Conservation (phyloP, 202 grass and related monocot genomes). For the Musa balbisiana region DNA sequence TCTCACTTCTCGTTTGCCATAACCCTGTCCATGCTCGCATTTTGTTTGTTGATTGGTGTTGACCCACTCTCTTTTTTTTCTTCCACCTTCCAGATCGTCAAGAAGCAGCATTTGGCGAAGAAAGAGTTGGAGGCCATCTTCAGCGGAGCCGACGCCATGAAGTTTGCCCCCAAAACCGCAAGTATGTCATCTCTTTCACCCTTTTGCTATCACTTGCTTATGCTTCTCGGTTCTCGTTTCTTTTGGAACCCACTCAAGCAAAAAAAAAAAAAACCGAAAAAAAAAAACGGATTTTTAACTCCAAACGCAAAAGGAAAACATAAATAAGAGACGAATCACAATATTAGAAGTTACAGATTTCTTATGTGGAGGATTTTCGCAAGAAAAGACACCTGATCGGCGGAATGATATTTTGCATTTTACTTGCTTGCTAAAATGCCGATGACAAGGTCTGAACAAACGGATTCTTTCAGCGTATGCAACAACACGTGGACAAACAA, state of each 20-base stretch:
- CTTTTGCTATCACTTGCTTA: background rate
- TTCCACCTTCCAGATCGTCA: conserved; percentile 46
- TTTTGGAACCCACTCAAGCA: too few species aligned
- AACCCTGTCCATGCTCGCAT: background rate
- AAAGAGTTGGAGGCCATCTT: conserved; percentile 67
- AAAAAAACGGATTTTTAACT: too few species aligned
- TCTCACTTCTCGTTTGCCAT: background rate
- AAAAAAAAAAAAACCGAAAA: too few species aligned
- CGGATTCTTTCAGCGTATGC: too few species aligned
- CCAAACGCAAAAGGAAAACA: too few species aligned
- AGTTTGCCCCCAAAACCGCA: conserved; percentile 36
- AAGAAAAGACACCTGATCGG: background rate
- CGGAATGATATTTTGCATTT: background rate
- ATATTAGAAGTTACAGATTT: too few species aligned
- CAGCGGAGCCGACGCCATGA: conserved; percentile 33
- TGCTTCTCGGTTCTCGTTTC: too few species aligned
- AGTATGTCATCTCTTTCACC: conserved; percentile 22
- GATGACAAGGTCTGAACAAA: background rate
- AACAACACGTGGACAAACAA: too few species aligned
- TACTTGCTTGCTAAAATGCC: conserved; percentile 4
- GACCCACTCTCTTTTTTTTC: conserved; percentile 2
- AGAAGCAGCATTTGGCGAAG: conserved; percentile 42
- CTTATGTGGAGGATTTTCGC: too few species aligned
- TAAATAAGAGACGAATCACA: too few species aligned
- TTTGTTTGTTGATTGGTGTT: background rate